Base-by-base conservation (phyloP, 805 yeast genomes). In the Lipomyces mesembrius region DNA sequence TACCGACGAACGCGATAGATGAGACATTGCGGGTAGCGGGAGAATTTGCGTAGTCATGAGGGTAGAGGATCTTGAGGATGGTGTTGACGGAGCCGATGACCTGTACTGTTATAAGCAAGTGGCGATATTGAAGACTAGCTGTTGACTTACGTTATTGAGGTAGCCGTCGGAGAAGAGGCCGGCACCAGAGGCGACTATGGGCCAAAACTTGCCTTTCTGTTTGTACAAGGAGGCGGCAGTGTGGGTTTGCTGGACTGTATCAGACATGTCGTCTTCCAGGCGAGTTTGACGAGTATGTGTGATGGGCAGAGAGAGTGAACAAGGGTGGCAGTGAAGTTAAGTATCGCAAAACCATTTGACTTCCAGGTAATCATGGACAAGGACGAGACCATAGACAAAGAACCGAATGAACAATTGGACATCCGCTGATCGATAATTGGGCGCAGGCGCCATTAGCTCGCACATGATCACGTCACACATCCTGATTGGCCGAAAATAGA, bases 161-260 rank as follows among this genome's bases (percentile, higher is more conserved):
- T 92, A 93, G 62, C 98, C 98, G 79, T 94, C 98, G 49, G 96
- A 88, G 79, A 93, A 92, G 57, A 93, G 82, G 63, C 97, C 98
- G 0, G 97, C 95, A 69, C 98, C 98, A 0, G 97, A 88, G 12
- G 91, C 88, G 69, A 89, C 81, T 60, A 90, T 87, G 5, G 95
- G 87, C 89, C 92, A 84, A 17, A 63, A 57, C 27, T 61, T 64
- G 20, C 64, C 64, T 17, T 52, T 25, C 55, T 52, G 55, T 6
- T 14, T 52, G 17, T 8, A 25, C 17, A 12, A 25, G 53, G 27
- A 11, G 53, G n/a, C 14, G 27, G 22, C 53, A 6, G 22, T n/a
- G 49, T 43, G 22, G 49, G 20, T n/a, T n/a, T 43, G 49, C 9
- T 43, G 22, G 20, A 17, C 49, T 5, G 20, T 17, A 22, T n/a